These are phyloP conservation scores for Wickerhamiella nectarea DNA, from an alignment of 805 yeast genomes.

Conservation along the genomic window DNA sequence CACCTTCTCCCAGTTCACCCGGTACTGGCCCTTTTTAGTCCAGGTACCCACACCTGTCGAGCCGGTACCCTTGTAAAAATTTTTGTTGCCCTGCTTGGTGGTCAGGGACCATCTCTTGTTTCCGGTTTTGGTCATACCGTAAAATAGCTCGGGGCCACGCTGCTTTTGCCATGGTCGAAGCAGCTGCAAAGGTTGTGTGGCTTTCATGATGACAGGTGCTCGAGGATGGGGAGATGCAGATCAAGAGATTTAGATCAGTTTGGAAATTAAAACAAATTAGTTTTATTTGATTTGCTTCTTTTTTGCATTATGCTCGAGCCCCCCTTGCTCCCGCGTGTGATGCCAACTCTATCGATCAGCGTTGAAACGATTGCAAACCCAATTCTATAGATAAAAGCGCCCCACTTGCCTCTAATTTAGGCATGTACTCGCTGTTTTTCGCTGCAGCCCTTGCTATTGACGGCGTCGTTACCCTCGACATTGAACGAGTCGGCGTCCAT, in stretches of 20 bases:
- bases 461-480: constrained; percentile 2
- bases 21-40: constrained; percentile 60
- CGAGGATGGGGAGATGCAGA: no score
- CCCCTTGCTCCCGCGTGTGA: no score
- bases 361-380: not conserved
- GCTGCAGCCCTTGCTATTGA: constrained; percentile 2
- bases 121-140: constrained; percentile 66
- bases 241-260: no score
- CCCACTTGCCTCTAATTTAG: not conserved
- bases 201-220: constrained; percentile 21
- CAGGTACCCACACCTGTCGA: constrained; percentile 83
- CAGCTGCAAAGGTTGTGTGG: constrained; percentile 31
- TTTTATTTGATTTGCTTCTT: no score
- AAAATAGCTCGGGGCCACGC: constrained; percentile 71
- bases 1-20: constrained; percentile 71
- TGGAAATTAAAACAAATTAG: not conserved
- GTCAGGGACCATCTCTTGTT: constrained; percentile 68
- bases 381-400: not conserved
- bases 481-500: constrained; percentile 3
- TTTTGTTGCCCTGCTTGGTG: constrained; percentile 88
- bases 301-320: no score
- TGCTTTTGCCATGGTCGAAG: constrained; percentile 83
- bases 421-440: not conserved
- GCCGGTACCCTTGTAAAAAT: constrained; percentile 90
- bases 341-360: not conserved